Conservation (phyloP, 306 rosid genomes). For the Glycine soja region DNA sequence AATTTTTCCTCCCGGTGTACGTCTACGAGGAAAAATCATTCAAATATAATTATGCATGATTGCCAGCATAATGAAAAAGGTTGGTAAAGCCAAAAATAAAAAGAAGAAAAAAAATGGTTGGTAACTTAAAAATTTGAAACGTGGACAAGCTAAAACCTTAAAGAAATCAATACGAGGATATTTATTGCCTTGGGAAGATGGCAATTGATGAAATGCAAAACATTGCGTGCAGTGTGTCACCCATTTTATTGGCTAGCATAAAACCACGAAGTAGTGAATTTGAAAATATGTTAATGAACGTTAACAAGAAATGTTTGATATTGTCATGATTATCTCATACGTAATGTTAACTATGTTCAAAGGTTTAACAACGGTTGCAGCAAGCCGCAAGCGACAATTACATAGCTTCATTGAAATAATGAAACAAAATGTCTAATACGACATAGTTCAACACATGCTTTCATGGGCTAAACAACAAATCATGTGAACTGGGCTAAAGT, state of each 20-base stretch:
- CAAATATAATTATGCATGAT: constrained; percentile 5
- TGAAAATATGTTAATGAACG: constrained; percentile 15
- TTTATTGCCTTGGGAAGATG: neutral
- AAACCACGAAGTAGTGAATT: constrained; percentile 4
- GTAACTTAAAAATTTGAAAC: neutral
- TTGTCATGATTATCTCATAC: neutral
- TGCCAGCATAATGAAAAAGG: neutral
- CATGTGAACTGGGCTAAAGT: neutral
- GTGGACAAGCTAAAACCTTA: neutral
- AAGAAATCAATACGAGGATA: neutral
- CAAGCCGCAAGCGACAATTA: neutral
- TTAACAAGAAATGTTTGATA: constrained; percentile 30
- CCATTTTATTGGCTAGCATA: constrained; percentile 7
- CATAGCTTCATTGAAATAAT: neutral
- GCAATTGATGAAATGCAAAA: neutral
- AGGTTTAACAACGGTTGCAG: neutral
- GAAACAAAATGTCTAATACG: neutral
- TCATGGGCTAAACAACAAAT: neutral
- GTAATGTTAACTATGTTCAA: neutral
- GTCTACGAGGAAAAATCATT: neutral
- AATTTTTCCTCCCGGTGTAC: neutral
- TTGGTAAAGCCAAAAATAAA: neutral
- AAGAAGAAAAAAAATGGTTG: neutral
- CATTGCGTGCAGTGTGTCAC: constrained; percentile 1
- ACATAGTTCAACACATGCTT: neutral